Evolutionary conservation across 805 yeast genomes (phyloP).

Genomic region (Ogataea corticis): DNA sequence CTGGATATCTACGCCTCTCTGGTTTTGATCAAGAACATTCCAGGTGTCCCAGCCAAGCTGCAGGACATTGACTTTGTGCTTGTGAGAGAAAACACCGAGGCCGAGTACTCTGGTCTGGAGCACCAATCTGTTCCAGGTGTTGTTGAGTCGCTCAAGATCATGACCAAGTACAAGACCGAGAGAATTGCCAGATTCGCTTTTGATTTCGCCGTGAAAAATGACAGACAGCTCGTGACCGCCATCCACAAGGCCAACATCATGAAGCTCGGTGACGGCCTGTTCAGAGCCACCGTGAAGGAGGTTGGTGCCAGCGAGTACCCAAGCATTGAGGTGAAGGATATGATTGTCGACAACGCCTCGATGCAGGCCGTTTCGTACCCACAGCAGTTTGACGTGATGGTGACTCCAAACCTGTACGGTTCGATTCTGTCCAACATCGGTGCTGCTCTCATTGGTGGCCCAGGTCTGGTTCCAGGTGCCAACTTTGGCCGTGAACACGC

Average conservation of each 20-base stretch:
- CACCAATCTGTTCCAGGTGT: conserved; percentile 98
- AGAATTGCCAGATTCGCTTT: conserved; percentile 97
- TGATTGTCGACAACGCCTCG: conserved; percentile 98
- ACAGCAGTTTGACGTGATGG: conserved; percentile 96
- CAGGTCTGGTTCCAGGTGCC: conserved; percentile 98
- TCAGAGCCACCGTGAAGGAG: conserved; percentile 89
- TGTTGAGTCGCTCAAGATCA: conserved; percentile 93
- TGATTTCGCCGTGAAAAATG: conserved; percentile 90
- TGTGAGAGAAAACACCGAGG: conserved; percentile 98
- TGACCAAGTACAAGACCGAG: conserved; percentile 93
- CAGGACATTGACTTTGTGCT: conserved; percentile 88
- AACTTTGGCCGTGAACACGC: conserved; percentile 97
- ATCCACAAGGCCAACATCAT: conserved; percentile 99
- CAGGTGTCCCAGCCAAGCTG: conserved; percentile 90
- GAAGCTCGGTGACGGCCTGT: conserved; percentile 98
- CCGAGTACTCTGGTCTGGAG: conserved; percentile 97
- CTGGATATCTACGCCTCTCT: conserved; percentile 93
- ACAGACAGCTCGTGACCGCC: conserved; percentile 91
- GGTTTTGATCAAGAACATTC: conserved; percentile 89
- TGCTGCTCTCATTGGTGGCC: conserved; percentile 96
- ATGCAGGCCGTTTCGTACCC: conserved; percentile 99
- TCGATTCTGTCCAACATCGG: conserved; percentile 96
- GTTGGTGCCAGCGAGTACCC: conserved; percentile 86
- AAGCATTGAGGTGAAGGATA: conserved; percentile 77
- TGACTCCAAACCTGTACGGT: conserved; percentile 98